Percentiles rank a stretch among this genome's conserved stretches.
Evolutionary conservation across 176 grass and related monocot genomes (phyloP).

Genomic region (Eragrostis curvula): DNA sequence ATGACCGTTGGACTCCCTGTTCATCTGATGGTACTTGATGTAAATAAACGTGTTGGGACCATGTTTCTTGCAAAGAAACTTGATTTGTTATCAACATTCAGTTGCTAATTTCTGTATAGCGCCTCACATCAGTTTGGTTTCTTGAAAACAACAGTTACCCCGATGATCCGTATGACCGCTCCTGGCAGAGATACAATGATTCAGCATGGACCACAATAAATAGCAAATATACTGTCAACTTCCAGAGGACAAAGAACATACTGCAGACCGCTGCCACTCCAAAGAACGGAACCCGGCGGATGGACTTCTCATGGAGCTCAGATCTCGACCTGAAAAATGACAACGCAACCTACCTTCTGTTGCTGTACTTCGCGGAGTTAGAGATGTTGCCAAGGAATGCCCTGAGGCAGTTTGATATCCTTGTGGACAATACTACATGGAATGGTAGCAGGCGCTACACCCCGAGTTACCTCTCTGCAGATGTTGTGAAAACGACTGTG

Average conservation of each 20-base stretch:
- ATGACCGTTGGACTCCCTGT: not conserved
- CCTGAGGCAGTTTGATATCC: constrained; percentile 31
- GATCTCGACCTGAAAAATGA: not conserved
- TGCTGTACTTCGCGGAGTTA: constrained; percentile 60
- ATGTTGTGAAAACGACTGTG: constrained; percentile 2
- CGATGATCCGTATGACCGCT: constrained; percentile 39
- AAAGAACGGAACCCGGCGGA: constrained; percentile 10
- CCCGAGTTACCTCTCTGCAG: constrained; percentile 37
- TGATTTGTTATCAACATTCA: not conserved
- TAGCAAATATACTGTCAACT: constrained; percentile 20
- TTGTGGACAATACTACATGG: not conserved
- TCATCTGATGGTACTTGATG: not conserved
- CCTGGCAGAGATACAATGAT: constrained; percentile 34
- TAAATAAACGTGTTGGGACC: not conserved
- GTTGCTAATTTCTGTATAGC: too few species aligned
- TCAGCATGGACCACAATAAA: constrained; percentile 36
- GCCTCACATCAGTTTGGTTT: not conserved
- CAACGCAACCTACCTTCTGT: constrained; percentile 24
- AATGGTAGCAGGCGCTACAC: not conserved
- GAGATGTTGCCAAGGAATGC: not conserved
- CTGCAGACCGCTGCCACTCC: constrained; percentile 49
- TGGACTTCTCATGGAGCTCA: constrained; percentile 46
- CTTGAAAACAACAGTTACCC: constrained; percentile 48
- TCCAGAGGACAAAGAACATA: constrained; percentile 17
- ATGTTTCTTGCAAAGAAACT: not conserved